phyloP scores from a whole-genome alignment of 148 eudicot species.

The Rhododendron mucronatum region DNA sequence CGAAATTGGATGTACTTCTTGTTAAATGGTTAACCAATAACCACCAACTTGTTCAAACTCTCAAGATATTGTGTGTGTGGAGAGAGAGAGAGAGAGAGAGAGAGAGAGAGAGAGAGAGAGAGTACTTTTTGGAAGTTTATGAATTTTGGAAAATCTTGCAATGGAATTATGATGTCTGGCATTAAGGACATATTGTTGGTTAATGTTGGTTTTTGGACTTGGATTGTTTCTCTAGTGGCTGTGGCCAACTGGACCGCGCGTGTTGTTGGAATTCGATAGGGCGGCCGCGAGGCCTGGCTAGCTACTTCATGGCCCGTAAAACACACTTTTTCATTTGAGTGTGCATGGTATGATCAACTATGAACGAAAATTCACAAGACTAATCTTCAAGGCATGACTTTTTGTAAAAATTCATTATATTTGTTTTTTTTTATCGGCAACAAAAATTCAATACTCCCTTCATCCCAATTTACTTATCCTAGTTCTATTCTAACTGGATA shows the following conservation, averaged over 20 bases:
- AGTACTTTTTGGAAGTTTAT: neutral
- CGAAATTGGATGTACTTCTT: neutral
- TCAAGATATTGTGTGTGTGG: neutral
- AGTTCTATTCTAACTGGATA: too few species aligned
- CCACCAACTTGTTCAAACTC: neutral
- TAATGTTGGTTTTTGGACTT: neutral
- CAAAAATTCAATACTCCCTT: too few species aligned
- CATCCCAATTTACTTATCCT: too few species aligned
- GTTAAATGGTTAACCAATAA: neutral
- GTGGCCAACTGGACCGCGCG: neutral
- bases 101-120: slow-evolving; percentile 1
- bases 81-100: neutral
- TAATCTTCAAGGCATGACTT: too few species aligned
- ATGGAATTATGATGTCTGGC: neutral
- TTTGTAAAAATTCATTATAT: too few species aligned
- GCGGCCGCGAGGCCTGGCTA: neutral
- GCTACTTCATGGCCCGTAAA: neutral
- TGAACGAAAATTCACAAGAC: neutral
- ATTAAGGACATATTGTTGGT: neutral
- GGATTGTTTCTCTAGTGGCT: neutral
- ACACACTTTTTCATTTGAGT: neutral
- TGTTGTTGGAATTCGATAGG: neutral
- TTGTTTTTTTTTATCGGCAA: too few species aligned
- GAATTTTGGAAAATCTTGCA: neutral
- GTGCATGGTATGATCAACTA: too few species aligned